Percentiles rank a stretch among this genome's conserved stretches.
Evolutionary conservation across 2,329 filamentous ascomycete species (phyloP).

Genomic region (Salinomyces thailandicus): DNA sequence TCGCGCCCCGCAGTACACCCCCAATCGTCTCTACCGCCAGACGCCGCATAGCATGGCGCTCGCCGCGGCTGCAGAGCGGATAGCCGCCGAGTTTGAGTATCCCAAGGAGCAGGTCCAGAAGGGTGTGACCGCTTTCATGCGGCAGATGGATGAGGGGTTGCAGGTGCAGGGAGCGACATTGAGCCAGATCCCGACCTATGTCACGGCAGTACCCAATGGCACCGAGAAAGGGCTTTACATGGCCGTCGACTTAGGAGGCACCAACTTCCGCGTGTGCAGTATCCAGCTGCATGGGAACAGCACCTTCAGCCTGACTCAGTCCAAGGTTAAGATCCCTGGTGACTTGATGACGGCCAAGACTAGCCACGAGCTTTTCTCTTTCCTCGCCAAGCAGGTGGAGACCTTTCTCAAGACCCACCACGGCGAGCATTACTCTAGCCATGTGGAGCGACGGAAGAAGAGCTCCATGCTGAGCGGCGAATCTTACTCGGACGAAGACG

Average conservation of each 20-base stretch:
- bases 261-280: slow-evolving; percentile 96
- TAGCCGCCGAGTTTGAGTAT: slow-evolving; percentile 81
- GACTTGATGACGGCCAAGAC: slow-evolving; percentile 84
- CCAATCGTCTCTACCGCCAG: slow-evolving; percentile 17
- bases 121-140: slow-evolving; percentile 75
- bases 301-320: slow-evolving; percentile 87
- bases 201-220: slow-evolving; percentile 90
- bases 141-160: slow-evolving; percentile 82
- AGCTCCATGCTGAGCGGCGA: slow-evolving; percentile 31
- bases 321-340: slow-evolving; percentile 81
- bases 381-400: slow-evolving; percentile 88
- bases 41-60: slow-evolving; percentile 37
- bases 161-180: slow-evolving; percentile 66
- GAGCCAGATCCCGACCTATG: slow-evolving; percentile 95
- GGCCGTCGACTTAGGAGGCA: slow-evolving; percentile 94
- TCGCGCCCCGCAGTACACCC: slow-evolving; percentile 19
- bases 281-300: slow-evolving; percentile 87
- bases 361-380: slow-evolving; percentile 77
- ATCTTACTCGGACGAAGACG: slow-evolving; percentile 58
- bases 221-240: slow-evolving; percentile 97
- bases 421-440: slow-evolving; percentile 68
- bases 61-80: slow-evolving; percentile 61
- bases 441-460: slow-evolving; percentile 29
- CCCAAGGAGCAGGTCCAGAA: slow-evolving; percentile 64
- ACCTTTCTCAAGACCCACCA: slow-evolving; percentile 79